These are phyloP conservation scores for Wallacemonas sp. DNA, from an alignment of 208 protist genomes.

Conservation along the genomic window DNA sequence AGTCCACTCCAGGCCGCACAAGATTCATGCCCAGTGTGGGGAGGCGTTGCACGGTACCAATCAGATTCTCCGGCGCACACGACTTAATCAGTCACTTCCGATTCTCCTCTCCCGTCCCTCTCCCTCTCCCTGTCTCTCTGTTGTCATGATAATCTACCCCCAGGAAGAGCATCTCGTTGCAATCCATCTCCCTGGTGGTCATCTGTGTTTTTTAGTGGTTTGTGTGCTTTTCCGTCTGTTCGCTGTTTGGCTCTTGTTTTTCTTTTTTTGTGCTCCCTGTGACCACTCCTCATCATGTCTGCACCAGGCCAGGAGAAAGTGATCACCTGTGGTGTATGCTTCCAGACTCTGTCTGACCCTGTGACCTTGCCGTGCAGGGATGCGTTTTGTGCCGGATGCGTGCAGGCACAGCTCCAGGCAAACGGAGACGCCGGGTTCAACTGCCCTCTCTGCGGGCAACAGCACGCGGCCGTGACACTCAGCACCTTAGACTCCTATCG, in stretches of 20 bases:
- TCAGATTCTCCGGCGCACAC: too few relatives aligned
- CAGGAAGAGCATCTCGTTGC: too few relatives aligned
- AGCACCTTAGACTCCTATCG: conserved; percentile 37
- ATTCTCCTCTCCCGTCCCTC: too few relatives aligned
- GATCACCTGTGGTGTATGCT: conserved; percentile 82
- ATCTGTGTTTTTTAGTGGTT: too few relatives aligned
- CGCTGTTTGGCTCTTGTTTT: neutral
- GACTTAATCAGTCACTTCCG: too few relatives aligned
- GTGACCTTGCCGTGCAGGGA: conserved; percentile 63
- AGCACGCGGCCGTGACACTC: conserved; percentile 27
- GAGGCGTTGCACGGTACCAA: too few relatives aligned
- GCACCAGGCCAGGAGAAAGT: conserved; percentile 6
- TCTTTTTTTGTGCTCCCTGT: conserved; percentile 14
- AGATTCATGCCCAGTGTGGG: too few relatives aligned
- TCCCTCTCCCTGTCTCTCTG: too few relatives aligned
- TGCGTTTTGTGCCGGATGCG: conserved; percentile 59
- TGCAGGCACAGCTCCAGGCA: conserved; percentile 35
- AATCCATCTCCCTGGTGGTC: too few relatives aligned
- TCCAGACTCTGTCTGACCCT: conserved; percentile 56
- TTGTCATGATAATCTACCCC: too few relatives aligned
- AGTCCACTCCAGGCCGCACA: too few relatives aligned
- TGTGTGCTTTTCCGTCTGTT: conserved; percentile 2
- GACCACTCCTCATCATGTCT: neutral
- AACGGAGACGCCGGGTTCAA: conserved; percentile 42
- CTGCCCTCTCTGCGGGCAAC: conserved; percentile 58